Conservation (phyloP, 129 eudicot species). For the Tagetes patula region DNA sequence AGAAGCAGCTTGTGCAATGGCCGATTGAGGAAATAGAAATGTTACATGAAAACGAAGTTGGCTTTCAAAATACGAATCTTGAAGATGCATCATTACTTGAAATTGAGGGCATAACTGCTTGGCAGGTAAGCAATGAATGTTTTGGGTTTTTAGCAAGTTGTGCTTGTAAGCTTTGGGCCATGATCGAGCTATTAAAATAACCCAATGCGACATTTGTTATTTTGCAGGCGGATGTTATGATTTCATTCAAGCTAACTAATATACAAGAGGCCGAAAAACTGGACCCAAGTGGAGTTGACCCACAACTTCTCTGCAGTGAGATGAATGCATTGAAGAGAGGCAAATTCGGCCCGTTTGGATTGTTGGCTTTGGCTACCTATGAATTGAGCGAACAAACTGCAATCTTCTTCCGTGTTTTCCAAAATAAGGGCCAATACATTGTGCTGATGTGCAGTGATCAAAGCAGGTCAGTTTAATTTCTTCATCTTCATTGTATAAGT, state of each 20-base stretch:
- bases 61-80: conserved; percentile 20
- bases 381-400: conserved; percentile 72
- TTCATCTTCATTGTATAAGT: neutral
- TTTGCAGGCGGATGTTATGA: conserved; percentile 70
- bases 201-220: neutral
- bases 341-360: conserved; percentile 77
- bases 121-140: conserved; percentile 28
- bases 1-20: conserved; percentile 42
- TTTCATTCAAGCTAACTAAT: conserved; percentile 47
- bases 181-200: too few relatives aligned
- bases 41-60: conserved; percentile 21
- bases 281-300: conserved; percentile 40
- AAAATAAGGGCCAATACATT: conserved; percentile 27
- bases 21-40: conserved; percentile 39
- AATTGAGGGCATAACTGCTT: conserved; percentile 36
- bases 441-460: conserved; percentile 93
- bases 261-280: conserved; percentile 48
- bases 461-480: conserved; percentile 49
- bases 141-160: too few relatives aligned
- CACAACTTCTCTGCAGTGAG: conserved; percentile 47
- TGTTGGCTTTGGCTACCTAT: conserved; percentile 59
- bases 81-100: conserved; percentile 31
- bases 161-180: too few relatives aligned
- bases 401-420: conserved; percentile 57
- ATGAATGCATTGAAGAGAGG: conserved; percentile 46